Percentiles rank a stretch among this genome's conserved stretches.
Conservation (phyloP, 2,329 filamentous ascomycete genomes). For the Nemania sp. region DNA sequence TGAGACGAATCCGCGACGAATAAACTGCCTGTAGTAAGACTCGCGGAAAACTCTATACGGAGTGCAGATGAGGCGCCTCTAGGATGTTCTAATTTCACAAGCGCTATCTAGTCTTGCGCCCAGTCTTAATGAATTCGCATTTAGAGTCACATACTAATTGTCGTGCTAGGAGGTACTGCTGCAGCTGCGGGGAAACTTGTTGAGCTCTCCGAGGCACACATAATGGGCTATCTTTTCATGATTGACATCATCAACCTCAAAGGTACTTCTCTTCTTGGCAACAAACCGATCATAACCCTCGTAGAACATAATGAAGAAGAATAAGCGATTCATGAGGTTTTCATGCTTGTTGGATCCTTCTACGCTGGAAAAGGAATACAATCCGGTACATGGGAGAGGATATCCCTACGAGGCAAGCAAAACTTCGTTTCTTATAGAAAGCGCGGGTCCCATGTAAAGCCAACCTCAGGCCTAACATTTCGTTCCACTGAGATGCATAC, state of each 20-base stretch:
- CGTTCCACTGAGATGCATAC: slow-evolving; percentile 29
- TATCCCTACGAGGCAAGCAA: slow-evolving; percentile 16
- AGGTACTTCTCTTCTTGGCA: slow-evolving; percentile 88
- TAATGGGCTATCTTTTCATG: slow-evolving; percentile 93
- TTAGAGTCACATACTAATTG: slow-evolving; percentile 41
- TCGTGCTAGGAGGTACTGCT: slow-evolving; percentile 82
- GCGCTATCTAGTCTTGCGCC: neutral
- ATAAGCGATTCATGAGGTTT: slow-evolving; percentile 34
- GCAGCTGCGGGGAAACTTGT: slow-evolving; percentile 89
- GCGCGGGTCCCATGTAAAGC: slow-evolving; percentile 31
- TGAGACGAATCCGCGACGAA: neutral
- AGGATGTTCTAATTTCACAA: neutral
- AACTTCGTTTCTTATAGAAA: slow-evolving; percentile 37
- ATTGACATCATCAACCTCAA: slow-evolving; percentile 95
- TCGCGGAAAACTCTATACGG: neutral
- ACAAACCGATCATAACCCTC: slow-evolving; percentile 82
- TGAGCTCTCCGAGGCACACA: slow-evolving; percentile 83
- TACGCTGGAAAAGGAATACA: slow-evolving; percentile 14
- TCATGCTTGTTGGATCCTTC: slow-evolving; percentile 11
- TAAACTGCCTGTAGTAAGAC: neutral
- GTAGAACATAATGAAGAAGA: slow-evolving; percentile 67
- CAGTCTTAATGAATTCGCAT: neutral
- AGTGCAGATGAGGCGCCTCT: neutral
- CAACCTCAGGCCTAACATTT: slow-evolving; percentile 25
- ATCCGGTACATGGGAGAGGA: slow-evolving; percentile 12